phyloP scores from a whole-genome alignment of 768 basidiomycete species.

The Tricholoma hemisulphureum region DNA sequence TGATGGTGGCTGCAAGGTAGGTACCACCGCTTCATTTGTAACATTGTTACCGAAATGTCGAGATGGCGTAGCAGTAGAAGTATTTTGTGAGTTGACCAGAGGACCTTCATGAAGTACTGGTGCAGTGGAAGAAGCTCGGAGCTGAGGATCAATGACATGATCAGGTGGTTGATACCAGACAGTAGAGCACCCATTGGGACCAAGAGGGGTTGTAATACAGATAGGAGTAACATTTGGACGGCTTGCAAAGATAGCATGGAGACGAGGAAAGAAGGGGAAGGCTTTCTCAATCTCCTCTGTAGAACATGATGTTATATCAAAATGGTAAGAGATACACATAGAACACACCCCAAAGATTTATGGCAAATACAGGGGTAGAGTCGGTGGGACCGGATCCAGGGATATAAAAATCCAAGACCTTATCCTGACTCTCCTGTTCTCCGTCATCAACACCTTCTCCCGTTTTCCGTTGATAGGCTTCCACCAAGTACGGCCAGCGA shows the following conservation, averaged over 20 bases:
- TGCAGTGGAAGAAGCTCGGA: neutral
- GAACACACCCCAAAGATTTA: slow-evolving; percentile 28
- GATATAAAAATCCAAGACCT: slow-evolving; percentile 13
- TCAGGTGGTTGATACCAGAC: slow-evolving; percentile 19
- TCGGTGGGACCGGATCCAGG: slow-evolving; percentile 16
- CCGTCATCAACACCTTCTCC: slow-evolving; percentile 14
- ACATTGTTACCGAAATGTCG: neutral
- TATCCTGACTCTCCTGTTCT: neutral
- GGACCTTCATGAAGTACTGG: neutral
- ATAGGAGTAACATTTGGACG: slow-evolving; percentile 27
- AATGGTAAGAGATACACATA: no score
- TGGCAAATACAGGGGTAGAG: slow-evolving; percentile 12
- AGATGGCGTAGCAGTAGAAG: neutral
- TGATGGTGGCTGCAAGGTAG: neutral
- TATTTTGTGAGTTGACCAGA: no score
- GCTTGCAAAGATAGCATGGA: slow-evolving; percentile 5
- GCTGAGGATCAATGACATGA: neutral
- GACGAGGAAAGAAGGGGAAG: slow-evolving; percentile 7
- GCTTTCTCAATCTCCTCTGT: slow-evolving; percentile 18
- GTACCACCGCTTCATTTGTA: neutral
- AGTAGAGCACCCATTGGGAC: slow-evolving; percentile 22
- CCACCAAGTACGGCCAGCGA: no score
- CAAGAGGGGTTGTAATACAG: slow-evolving; percentile 26
- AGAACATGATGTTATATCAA: slow-evolving; percentile 8
- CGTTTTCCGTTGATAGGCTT: no score